Base-by-base conservation (phyloP, 2,329 filamentous ascomycete species). In the Trichophyton rubrum region DNA sequence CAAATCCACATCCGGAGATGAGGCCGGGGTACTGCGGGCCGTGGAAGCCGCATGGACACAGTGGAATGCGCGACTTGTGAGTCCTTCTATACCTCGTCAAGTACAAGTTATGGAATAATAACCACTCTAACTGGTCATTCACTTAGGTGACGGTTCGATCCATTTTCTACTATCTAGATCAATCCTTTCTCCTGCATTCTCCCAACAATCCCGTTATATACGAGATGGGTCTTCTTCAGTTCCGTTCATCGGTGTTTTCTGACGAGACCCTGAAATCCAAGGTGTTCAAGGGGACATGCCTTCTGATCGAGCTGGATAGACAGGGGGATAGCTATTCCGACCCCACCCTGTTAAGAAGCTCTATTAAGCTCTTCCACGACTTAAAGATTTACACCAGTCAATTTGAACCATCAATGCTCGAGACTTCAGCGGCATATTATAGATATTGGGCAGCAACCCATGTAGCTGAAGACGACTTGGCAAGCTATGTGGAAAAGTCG, bases 151-250 rank as follows among this genome's bases (percentile, higher is more conserved):
- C 86, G 13, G 83, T 99, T 59, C 84, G 90, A 56, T 92, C 88
- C 64, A 87, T 95, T 43, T 97, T 96, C 74, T 95, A 90, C 75
- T 99, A 91, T 69, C 81, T 99, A 65, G 92, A 99, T 71, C 85
- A 93, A 64, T 89, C 90, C 1, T 96, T 90, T 69, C 80, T 99
- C 6, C 78, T 96, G 1, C 85, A 87, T 61, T 85, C 85, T 53
- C 85, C 86, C 66, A 83, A 86, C 22, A 75, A 81, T 40, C 80
- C 81, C 8, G 87, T 87, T 38, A 84, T 99, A 61, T 87, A 91
- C 68, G 89, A 95, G 68, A 85, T 95, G 77, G 84, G 86, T 3
- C 84, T 93, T 60, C 75, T 79, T 13, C 81, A 90, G 62, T 99
- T 97, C 71, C 83, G 88, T 59, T 81, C 75, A 7, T 72, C 77